phyloP scores from a whole-genome alignment of 1,139 yeast genomes.

The Geotrichum carabidarum region DNA sequence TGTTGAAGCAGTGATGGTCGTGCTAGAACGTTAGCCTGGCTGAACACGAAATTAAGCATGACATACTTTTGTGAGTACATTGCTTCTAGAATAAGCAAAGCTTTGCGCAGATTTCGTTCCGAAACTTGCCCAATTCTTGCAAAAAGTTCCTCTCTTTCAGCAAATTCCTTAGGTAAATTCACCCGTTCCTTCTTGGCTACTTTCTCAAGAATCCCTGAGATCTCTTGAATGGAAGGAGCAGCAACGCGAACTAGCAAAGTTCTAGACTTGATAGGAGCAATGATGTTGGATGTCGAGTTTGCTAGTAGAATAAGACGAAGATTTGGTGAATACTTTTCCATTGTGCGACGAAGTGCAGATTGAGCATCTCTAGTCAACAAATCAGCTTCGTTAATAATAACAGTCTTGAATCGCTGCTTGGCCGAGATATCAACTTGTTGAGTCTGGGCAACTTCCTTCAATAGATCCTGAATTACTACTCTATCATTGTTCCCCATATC shows the following conservation, averaged over 20 bases:
- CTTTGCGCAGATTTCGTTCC: conserved; percentile 70
- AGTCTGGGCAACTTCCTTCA: conserved; percentile 91
- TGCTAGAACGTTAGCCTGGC: conserved; percentile 4
- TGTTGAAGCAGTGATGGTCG: conserved; percentile 30
- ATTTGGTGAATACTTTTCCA: conserved; percentile 92
- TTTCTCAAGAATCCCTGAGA: conserved; percentile 47
- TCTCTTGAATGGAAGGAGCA: conserved; percentile 64
- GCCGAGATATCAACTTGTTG: conserved; percentile 80
- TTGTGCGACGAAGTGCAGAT: conserved; percentile 93
- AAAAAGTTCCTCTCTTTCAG: conserved; percentile 40
- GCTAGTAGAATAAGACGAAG: conserved; percentile 80
- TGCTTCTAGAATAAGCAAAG: conserved; percentile 78
- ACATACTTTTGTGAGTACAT: conserved; percentile 58
- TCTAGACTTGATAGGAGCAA: conserved; percentile 91
- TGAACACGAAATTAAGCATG: not conserved
- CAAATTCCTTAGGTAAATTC: conserved; percentile 43
- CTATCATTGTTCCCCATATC: conserved; percentile 96
- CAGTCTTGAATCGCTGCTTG: conserved; percentile 81
- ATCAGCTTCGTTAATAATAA: conserved; percentile 91
- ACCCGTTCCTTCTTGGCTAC: conserved; percentile 58
- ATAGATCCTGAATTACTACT: conserved; percentile 85
- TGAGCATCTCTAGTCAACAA: conserved; percentile 91
- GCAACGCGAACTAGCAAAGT: conserved; percentile 81
- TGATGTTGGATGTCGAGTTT: conserved; percentile 84
- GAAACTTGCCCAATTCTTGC: conserved; percentile 51